phyloP scores from a whole-genome alignment of 768 basidiomycete genomes.

The Austroboletus festivus region DNA sequence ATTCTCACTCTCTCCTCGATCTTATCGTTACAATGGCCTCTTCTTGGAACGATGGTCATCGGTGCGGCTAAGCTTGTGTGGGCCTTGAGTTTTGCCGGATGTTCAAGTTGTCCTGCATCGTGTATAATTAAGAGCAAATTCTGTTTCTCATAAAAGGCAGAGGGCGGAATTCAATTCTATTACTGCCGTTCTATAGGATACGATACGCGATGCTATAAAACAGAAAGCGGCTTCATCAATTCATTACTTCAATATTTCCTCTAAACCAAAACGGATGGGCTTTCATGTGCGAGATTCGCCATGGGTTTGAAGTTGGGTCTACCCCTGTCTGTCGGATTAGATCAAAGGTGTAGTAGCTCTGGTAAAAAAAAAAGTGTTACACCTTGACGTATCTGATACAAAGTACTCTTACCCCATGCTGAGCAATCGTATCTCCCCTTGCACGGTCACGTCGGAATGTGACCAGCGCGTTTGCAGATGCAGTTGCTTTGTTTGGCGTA shows the following conservation, averaged over 20 bases:
- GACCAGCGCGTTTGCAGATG: slow-evolving; percentile 24
- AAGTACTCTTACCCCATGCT: slow-evolving; percentile 22
- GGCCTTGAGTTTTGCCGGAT: no score
- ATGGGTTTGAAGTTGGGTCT: slow-evolving; percentile 19
- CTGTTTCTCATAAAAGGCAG: neutral
- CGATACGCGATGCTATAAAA: no score
- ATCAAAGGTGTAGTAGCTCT: slow-evolving; percentile 28
- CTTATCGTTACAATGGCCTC: no score
- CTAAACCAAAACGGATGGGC: slow-evolving; percentile 28
- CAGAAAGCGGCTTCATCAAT: no score
- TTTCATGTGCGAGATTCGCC: slow-evolving; percentile 26
- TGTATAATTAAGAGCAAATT: neutral
- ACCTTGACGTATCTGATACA: neutral
- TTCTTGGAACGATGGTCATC: no score
- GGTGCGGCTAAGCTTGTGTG: no score
- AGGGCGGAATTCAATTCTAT: neutral
- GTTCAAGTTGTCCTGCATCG: no score
- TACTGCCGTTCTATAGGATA: neutral
- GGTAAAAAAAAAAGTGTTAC: neutral
- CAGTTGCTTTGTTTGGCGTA: slow-evolving; percentile 17
- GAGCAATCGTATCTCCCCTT: slow-evolving; percentile 20
- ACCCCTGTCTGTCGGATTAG: slow-evolving; percentile 13
- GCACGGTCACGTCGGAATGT: slow-evolving; percentile 25
- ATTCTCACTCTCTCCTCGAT: no score
- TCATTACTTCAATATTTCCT: slow-evolving; percentile 27